Evolutionary conservation across 495 filamentous ascomycete genomes (phyloP).

Genomic region (Penicillium nucicola): DNA sequence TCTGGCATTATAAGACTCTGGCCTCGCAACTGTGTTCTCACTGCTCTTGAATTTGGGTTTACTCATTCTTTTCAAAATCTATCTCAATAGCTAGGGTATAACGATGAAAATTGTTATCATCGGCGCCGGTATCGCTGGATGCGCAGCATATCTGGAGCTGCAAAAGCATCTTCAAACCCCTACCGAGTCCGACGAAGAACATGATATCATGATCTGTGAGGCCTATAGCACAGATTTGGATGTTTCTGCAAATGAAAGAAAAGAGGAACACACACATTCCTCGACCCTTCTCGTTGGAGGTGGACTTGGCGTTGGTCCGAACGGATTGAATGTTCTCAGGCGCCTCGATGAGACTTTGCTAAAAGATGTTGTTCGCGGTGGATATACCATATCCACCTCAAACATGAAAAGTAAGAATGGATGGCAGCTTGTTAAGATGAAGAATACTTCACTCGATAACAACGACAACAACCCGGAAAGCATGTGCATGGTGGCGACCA

Average conservation of each 20-base stretch:
- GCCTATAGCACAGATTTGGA: conserved; percentile 10
- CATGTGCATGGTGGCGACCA: conserved; percentile 30
- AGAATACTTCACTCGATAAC: conserved; percentile 2
- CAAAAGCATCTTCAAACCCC: conserved; percentile 29
- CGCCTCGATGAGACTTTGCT: conserved; percentile 18
- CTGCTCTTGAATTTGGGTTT: background rate
- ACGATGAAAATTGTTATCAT: conserved; percentile 49
- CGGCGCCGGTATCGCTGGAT: conserved; percentile 47
- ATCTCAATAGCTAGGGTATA: background rate
- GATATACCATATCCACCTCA: conserved; percentile 34
- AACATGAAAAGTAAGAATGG: conserved; percentile 39
- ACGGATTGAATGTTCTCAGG: conserved; percentile 12
- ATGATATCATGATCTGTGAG: conserved; percentile 19
- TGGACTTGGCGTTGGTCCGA: conserved; percentile 11
- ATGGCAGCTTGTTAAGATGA: conserved; percentile 23
- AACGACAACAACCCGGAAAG: background rate
- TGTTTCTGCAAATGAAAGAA: conserved; percentile 5
- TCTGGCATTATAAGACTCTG: no score
- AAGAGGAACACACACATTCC: conserved; percentile 5
- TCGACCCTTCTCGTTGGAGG: conserved; percentile 15
- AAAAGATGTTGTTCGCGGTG: conserved; percentile 22
- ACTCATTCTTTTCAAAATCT: background rate
- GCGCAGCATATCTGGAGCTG: conserved; percentile 42
- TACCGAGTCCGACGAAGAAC: background rate
- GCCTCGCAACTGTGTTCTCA: no score